phyloP scores from a whole-genome alignment of 306 rosid species.

The Cucumis melo region DNA sequence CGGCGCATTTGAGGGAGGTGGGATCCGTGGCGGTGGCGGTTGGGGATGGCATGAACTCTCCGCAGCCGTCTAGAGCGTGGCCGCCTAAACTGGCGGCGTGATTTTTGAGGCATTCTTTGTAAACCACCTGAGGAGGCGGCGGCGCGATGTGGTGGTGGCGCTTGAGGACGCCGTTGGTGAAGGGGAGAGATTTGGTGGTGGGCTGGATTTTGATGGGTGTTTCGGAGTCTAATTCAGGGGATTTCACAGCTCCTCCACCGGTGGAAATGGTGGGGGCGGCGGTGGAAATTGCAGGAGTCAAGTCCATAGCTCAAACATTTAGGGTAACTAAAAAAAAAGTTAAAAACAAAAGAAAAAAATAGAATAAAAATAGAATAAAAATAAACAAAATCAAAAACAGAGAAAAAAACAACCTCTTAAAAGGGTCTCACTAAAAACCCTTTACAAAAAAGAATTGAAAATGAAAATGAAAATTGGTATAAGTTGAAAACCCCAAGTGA shows the following conservation, averaged over 20 bases:
- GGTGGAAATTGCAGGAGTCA: not conserved
- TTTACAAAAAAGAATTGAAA: not conserved
- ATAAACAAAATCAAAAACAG: not conserved
- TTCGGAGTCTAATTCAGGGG: conserved; percentile 18
- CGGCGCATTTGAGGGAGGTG: conserved; percentile 72
- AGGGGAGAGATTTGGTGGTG: not conserved
- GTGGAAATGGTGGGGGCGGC: not conserved
- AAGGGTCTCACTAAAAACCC: not conserved
- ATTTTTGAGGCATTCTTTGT: conserved; percentile 80
- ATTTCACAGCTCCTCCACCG: not conserved
- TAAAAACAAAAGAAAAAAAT: not conserved
- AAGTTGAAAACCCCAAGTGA: not conserved
- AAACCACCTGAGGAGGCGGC: conserved; percentile 13
- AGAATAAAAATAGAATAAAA: not conserved
- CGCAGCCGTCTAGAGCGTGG: conserved; percentile 84
- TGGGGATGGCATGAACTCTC: conserved; percentile 69
- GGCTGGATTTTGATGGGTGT: conserved; percentile 27
- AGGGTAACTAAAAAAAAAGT: not conserved
- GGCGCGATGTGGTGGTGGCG: conserved; percentile 12
- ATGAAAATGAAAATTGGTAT: not conserved
- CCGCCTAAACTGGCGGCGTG: conserved; percentile 83
- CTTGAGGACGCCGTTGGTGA: conserved; percentile 34
- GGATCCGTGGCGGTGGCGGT: conserved; percentile 37
- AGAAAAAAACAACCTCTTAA: not conserved
- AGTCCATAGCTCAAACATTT: conserved; percentile 13